Percentiles rank a stretch among this genome's conserved stretches.
phyloP scores from a whole-genome alignment of 208 protist species.

The Leishmania martiniquensis region DNA sequence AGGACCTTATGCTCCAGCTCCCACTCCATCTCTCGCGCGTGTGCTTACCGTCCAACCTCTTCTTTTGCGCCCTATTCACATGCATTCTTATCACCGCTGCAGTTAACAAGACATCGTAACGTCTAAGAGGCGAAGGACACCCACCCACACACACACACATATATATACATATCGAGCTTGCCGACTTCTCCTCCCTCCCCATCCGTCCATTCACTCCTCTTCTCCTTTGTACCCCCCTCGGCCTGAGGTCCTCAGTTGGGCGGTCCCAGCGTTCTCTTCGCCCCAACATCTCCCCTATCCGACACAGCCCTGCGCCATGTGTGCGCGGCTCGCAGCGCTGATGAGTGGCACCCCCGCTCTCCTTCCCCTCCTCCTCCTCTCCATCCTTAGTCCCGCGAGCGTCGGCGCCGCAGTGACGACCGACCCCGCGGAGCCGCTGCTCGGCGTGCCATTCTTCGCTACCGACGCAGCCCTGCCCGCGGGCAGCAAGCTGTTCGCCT shows the following conservation, averaged over 20 bases:
- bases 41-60: background rate
- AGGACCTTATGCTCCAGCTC: background rate
- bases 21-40: background rate
- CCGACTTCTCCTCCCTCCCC: background rate
- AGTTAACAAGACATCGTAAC: background rate
- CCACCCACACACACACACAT: background rate
- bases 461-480: background rate
- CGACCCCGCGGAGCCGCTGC: constrained; percentile 8
- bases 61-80: background rate
- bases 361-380: constrained; percentile 3
- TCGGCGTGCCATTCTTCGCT: constrained; percentile 9
- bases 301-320: background rate
- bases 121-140: background rate
- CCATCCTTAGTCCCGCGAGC: too few relatives aligned
- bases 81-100: background rate
- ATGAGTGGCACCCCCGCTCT: background rate
- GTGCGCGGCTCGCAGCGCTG: background rate
- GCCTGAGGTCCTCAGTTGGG: background rate
- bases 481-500: constrained; percentile 2
- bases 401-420: background rate
- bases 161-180: background rate
- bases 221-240: too few relatives aligned
- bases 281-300: background rate
- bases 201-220: background rate
- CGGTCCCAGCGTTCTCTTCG: background rate